Conservation (phyloP, 345 rosid genomes). For the Euclidium syriacum region DNA sequence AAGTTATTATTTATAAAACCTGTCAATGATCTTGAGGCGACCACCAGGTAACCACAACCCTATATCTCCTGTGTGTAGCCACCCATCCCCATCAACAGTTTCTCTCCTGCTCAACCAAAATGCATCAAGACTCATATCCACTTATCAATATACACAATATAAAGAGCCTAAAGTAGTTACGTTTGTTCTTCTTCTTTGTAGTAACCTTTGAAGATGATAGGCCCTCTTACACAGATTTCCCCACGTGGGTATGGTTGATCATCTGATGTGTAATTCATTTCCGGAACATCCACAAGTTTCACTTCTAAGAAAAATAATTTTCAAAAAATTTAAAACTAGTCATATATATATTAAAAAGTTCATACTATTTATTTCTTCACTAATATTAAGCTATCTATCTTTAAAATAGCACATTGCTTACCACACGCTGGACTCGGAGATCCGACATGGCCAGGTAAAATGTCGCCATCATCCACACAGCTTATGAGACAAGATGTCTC, state of each 20-base stretch:
- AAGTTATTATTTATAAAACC: constrained; percentile 37
- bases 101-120: constrained; percentile 63
- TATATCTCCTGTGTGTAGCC: constrained; percentile 95
- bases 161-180: constrained; percentile 33
- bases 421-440: constrained; percentile 83
- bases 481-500: constrained; percentile 77
- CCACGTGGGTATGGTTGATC: constrained; percentile 94
- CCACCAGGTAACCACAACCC: constrained; percentile 91
- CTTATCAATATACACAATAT: not conserved
- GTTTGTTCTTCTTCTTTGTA: constrained; percentile 76
- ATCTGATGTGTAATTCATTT: constrained; percentile 88
- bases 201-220: constrained; percentile 78
- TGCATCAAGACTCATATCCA: constrained; percentile 4
- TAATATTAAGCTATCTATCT: not conserved
- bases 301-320: constrained; percentile 46
- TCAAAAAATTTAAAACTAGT: not conserved
- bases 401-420: constrained; percentile 14
- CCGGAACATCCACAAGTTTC: constrained; percentile 87
- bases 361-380: not conserved
- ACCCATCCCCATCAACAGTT: constrained; percentile 69
- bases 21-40: constrained; percentile 87
- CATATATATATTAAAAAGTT: not conserved
- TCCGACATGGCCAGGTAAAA: constrained; percentile 79
- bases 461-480: constrained; percentile 60
- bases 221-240: constrained; percentile 90